Conservation (phyloP, 257 asterid genomes). For the Plectranthus barbatus region DNA sequence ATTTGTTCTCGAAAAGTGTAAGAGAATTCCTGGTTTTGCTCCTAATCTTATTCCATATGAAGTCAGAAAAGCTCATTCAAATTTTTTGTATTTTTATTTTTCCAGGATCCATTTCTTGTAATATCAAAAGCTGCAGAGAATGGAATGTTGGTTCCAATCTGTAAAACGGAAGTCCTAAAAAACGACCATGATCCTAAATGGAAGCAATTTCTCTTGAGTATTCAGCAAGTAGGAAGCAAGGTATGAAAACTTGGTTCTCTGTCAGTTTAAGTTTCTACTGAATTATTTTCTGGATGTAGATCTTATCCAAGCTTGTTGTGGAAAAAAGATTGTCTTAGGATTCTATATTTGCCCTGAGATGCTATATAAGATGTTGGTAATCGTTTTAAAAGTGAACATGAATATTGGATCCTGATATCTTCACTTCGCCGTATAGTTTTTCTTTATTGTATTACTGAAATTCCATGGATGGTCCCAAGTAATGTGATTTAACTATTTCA, state of each 20-base stretch:
- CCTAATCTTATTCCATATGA: neutral
- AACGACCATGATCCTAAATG: constrained; percentile 77
- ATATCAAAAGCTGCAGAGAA: constrained; percentile 69
- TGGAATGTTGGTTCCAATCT: constrained; percentile 64
- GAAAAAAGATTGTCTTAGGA: constrained; percentile 8
- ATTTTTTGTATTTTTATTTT: constrained; percentile 21
- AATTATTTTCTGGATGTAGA: constrained; percentile 8
- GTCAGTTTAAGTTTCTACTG: constrained; percentile 13
- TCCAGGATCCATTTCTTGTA: constrained; percentile 91
- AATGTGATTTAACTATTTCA: constrained; percentile 44
- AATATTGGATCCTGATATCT: constrained; percentile 3
- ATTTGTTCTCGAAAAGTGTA: constrained; percentile 94
- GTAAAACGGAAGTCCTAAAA: constrained; percentile 94
- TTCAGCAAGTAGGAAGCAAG: constrained; percentile 98
- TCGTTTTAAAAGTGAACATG: neutral
- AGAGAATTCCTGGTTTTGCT: constrained; percentile 16
- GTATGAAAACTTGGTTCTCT: constrained; percentile 28
- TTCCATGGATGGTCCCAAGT: constrained; percentile 12
- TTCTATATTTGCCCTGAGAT: neutral
- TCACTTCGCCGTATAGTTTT: constrained; percentile 1
- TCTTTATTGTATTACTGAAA: constrained; percentile 1
- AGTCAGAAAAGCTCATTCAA: constrained; percentile 20
- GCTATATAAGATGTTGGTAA: neutral
- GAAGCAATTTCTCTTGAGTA: constrained; percentile 63
- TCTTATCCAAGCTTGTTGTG: constrained; percentile 1